Conservation (phyloP, 2,329 filamentous ascomycete species). For the Stemphylium lycopersici region DNA sequence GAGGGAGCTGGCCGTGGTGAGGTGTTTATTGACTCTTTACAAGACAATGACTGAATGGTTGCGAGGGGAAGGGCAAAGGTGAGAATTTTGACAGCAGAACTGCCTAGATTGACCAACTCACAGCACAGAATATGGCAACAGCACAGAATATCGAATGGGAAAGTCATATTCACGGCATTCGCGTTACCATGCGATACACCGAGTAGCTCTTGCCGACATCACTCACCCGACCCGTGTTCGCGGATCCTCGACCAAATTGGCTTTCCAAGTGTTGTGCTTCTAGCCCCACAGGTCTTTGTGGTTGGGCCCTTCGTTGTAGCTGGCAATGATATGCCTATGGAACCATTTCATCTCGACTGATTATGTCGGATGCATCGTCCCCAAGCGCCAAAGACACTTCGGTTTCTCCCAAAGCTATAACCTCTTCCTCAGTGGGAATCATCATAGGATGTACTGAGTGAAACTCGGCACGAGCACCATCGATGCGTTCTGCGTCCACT, state of each 20-base stretch:
- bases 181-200: conserved; percentile 17
- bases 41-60: conserved; percentile 23
- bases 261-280: not conserved
- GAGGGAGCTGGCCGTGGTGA: conserved; percentile 22
- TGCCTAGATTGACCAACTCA: not conserved
- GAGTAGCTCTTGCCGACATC: conserved; percentile 6
- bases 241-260: not conserved
- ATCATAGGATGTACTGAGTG: conserved; percentile 5
- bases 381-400: not conserved
- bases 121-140: conserved; percentile 14
- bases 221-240: not conserved
- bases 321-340: not conserved
- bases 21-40: conserved; percentile 21
- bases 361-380: not conserved
- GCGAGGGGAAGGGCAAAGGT: conserved; percentile 32
- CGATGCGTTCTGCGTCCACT: conserved; percentile 18
- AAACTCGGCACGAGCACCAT: conserved; percentile 22
- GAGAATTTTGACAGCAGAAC: not conserved
- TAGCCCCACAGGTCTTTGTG: too few relatives aligned
- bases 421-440: not conserved
- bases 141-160: conserved; percentile 23
- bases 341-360: not conserved
- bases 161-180: conserved; percentile 23
- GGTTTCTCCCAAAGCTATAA: not conserved
- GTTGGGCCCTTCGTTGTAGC: too few relatives aligned